Evolutionary conservation across 192 early-diverging fungal genomes (phyloP).

Genomic region (Coemansia sp.): DNA sequence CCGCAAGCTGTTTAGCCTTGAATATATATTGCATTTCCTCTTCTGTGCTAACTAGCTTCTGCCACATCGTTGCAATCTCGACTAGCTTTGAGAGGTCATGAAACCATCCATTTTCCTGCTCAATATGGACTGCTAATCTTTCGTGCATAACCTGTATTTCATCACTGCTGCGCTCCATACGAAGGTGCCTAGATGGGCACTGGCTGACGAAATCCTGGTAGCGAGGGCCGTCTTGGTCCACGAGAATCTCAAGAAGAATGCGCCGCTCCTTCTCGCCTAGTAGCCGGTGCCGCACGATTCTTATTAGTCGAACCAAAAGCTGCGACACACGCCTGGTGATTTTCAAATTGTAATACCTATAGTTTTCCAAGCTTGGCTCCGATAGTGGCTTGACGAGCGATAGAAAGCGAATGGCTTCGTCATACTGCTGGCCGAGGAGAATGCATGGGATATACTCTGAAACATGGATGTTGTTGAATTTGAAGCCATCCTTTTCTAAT

Average conservation of each 20-base stretch:
- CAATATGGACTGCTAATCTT: conserved; percentile 27
- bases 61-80: conserved; percentile 22
- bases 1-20: neutral
- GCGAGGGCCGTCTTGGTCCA: conserved; percentile 11
- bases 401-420: conserved; percentile 34
- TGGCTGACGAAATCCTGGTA: conserved; percentile 3
- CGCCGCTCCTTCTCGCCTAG: conserved; percentile 32
- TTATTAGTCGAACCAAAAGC: conserved; percentile 21
- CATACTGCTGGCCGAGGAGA: conserved; percentile 43
- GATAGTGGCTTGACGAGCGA: conserved; percentile 24
- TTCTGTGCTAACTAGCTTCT: neutral
- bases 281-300: conserved; percentile 15
- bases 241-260: conserved; percentile 27
- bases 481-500: conserved; percentile 35
- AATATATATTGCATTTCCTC: neutral
- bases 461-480: conserved; percentile 49
- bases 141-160: conserved; percentile 39
- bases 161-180: conserved; percentile 11
- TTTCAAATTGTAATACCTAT: conserved; percentile 36
- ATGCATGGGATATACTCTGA: conserved; percentile 43
- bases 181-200: neutral
- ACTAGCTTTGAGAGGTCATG: conserved; percentile 22
- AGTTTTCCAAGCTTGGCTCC: neutral
- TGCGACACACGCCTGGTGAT: conserved; percentile 14
- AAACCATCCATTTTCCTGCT: conserved; percentile 38